Evolutionary conservation across 2,329 filamentous ascomycete genomes (phyloP).

Genomic region (Diaporthe helianthi): DNA sequence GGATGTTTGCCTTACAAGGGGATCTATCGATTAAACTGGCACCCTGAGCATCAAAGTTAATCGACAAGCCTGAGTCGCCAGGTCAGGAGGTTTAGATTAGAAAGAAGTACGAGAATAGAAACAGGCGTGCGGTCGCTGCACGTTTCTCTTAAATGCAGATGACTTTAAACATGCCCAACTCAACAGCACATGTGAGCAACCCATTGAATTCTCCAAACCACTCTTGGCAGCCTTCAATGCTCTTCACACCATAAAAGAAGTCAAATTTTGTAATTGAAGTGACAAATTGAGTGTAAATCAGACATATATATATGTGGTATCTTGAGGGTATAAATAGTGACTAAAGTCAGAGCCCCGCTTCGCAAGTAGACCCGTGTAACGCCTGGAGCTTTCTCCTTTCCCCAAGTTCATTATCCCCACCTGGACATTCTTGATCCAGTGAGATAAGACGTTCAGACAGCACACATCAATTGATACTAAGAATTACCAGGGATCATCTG

Average conservation of each 20-base stretch:
- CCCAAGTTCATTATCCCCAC: not conserved
- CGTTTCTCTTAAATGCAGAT: no score
- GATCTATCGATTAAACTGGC: no score
- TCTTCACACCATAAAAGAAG: not conserved
- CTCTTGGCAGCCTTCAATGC: not conserved
- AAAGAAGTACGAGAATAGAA: conserved; percentile 1
- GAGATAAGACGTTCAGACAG: not conserved
- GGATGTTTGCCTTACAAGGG: conserved; percentile 9
- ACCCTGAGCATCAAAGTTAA: not conserved
- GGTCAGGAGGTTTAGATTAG: not conserved
- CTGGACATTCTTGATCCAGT: not conserved
- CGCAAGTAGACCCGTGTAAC: not conserved
- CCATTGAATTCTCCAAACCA: not conserved
- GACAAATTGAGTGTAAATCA: not conserved
- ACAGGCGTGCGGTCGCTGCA: not conserved
- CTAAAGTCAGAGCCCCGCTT: conserved; percentile 9
- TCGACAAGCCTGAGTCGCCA: conserved; percentile 3
- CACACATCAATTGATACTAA: not conserved
- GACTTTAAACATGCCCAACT: not conserved
- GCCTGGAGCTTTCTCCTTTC: not conserved
- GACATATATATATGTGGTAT: conserved; percentile 19
- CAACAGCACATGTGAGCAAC: not conserved
- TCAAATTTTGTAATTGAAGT: not conserved
- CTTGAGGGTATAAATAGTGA: conserved; percentile 18
- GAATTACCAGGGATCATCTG: not conserved